Evolutionary conservation across 164 flowering plant species (phyloP).

Genomic region (Euptelea pleiosperma): DNA sequence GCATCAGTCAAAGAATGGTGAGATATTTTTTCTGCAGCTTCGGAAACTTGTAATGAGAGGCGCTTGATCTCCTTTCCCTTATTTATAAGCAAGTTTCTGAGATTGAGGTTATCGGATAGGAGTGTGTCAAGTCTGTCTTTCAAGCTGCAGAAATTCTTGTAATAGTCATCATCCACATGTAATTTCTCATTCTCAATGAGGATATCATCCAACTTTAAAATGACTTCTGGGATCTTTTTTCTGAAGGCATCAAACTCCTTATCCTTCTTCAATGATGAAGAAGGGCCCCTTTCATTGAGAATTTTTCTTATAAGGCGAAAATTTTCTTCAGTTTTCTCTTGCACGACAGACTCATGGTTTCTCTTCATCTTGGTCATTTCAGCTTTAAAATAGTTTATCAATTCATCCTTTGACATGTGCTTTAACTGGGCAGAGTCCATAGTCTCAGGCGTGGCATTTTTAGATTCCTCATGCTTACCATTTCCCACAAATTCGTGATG

Average conservation of each 20-base stretch:
- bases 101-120: constrained; percentile 43
- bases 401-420: constrained; percentile 44
- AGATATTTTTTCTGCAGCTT: constrained; percentile 36
- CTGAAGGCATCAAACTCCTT: no score
- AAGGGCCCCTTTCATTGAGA: constrained; percentile 46
- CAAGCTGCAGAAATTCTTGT: constrained; percentile 25
- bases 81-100: constrained; percentile 37
- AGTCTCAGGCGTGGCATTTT: constrained; percentile 27
- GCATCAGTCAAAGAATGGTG: constrained; percentile 34
- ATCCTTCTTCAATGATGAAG: constrained; percentile 39
- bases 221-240: no score
- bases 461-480: constrained; percentile 39
- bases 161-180: constrained; percentile 19
- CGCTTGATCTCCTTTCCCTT: constrained; percentile 38
- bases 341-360: constrained; percentile 54
- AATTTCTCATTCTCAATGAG: constrained; percentile 35
- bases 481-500: constrained; percentile 41
- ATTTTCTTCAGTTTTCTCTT: constrained; percentile 47
- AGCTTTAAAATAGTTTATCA: constrained; percentile 42
- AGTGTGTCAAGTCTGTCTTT: constrained; percentile 43
- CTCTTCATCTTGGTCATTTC: constrained; percentile 62
- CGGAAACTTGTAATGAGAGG: constrained; percentile 42
- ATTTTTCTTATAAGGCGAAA: constrained; percentile 47
- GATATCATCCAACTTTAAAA: no score
- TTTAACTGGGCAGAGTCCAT: constrained; percentile 42